Percentiles rank a stretch among this genome's conserved stretches.
phyloP scores from a whole-genome alignment of 495 filamentous ascomycete genomes.

The Parmelia sp. region DNA sequence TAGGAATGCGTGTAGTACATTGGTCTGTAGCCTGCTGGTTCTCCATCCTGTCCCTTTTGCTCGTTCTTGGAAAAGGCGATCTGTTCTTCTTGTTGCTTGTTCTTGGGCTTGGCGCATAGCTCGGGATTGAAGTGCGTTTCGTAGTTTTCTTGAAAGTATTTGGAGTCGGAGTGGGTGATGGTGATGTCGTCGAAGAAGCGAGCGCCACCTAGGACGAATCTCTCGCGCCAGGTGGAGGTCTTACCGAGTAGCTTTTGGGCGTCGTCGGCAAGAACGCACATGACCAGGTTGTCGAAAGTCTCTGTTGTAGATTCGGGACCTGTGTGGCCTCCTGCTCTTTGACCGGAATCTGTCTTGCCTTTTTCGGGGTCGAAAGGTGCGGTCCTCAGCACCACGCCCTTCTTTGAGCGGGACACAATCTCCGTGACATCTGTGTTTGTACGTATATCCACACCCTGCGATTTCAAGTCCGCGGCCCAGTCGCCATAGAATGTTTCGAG shows the following conservation, averaged over 20 bases:
- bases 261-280: conserved; percentile 72
- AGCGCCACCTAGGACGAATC: conserved; percentile 62
- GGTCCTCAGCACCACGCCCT: conserved; percentile 50
- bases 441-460: conserved; percentile 58
- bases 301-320: conserved; percentile 36
- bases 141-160: conserved; percentile 71
- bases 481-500: conserved; percentile 63
- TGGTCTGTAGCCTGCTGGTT: conserved; percentile 52
- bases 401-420: conserved; percentile 50
- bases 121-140: conserved; percentile 57
- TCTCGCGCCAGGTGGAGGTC: conserved; percentile 58
- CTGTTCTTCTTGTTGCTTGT: conserved; percentile 42
- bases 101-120: conserved; percentile 41
- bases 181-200: conserved; percentile 79
- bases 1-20: conserved; percentile 82
- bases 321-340: conserved; percentile 32
- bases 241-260: conserved; percentile 58
- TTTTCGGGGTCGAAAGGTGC: conserved; percentile 34
- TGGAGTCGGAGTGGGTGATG: conserved; percentile 69
- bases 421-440: conserved; percentile 55
- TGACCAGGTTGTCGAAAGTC: conserved; percentile 64
- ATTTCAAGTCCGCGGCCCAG: conserved; percentile 56
- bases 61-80: conserved; percentile 40
- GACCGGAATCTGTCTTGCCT: conserved; percentile 22
- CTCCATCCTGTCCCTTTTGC: conserved; percentile 23